Percentiles rank a stretch among this genome's conserved stretches.
These are phyloP conservation scores for Fusarium tupiense DNA, from an alignment of 2,329 filamentous ascomycete genomes.

Conservation along the genomic window DNA sequence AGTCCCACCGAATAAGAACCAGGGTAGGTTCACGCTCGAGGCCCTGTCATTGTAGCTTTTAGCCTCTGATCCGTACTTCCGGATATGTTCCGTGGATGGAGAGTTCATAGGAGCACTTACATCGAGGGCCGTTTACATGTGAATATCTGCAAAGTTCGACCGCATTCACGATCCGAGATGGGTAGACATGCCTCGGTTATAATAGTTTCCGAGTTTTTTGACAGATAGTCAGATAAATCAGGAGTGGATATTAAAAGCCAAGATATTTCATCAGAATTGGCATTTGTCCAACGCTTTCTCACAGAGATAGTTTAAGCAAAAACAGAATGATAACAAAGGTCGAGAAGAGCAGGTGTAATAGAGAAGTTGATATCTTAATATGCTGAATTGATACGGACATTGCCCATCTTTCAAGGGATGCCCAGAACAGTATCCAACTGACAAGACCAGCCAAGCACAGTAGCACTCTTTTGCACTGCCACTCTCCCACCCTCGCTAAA, in stretches of 20 bases:
- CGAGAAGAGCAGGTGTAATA: too few species aligned
- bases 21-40: constrained; percentile 3
- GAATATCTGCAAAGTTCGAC: background rate
- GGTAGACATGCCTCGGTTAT: background rate
- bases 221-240: background rate
- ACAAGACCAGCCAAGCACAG: constrained; percentile 5
- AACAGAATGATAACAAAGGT: too few species aligned
- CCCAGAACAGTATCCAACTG: background rate
- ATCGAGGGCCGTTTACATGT: background rate
- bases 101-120: background rate
- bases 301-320: rapidly evolving
- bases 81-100: background rate
- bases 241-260: background rate
- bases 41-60: background rate
- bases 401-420: background rate
- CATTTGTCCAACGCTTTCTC: background rate
- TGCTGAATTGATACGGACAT: background rate
- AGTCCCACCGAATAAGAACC: constrained; percentile 17
- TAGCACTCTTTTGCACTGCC: constrained; percentile 15
- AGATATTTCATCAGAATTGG: background rate
- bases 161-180: background rate
- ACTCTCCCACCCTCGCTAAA: constrained; percentile 5
- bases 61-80: background rate
- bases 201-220: background rate
- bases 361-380: too few species aligned